Base-by-base conservation (phyloP, 495 filamentous ascomycete genomes). In the Symbiotaphrina buchneri region DNA sequence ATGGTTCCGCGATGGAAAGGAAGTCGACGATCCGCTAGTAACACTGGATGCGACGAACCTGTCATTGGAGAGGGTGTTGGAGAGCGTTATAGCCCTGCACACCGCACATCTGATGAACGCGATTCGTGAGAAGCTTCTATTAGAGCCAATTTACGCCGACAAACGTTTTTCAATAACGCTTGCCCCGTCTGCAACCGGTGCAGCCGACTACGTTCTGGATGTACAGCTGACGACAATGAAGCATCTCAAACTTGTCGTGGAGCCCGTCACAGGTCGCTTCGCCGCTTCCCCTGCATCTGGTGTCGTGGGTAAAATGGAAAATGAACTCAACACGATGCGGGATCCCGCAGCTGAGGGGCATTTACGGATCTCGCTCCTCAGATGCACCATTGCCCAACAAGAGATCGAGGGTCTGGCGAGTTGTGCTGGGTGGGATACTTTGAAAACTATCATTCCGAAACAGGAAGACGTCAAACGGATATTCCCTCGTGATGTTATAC, bases 1-100 rank as follows among this genome's bases (percentile, higher is more conserved):
- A 33, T 95, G 87, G 87, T 80, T 92, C 44, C 68, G 82, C 24
- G 71, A 80, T 38, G 68, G 68, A 11, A 66, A 71, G 30, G 74
- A 85, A 42, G 64, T 80, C 27, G 61, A 63, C 36, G 68, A 73
- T 36, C 48, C 55, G 18, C 49, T 63, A 16, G 61, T 94, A 26
- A 46, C 60, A 1, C 59, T 93, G 24, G 59, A 91, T 46, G 47
- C 61, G 19, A 55, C 59, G 17, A 53, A 58, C 4, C 60, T 94
- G 11, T 83, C 75, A 0, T 60, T 79, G 38, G 77, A 90, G 42
- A 38, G 47, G 10, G 63, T 90, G 14, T 45, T 95, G 27, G 71
- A 71, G 39, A 57, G 62, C 24, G 68, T 81, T 19, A 75, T 92
- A 40, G 73, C 72, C 16, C 56, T 63, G 33, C 87, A 97, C 41